phyloP scores from a whole-genome alignment of 169 alveolate species.

The Cryptosporidium sp. region DNA sequence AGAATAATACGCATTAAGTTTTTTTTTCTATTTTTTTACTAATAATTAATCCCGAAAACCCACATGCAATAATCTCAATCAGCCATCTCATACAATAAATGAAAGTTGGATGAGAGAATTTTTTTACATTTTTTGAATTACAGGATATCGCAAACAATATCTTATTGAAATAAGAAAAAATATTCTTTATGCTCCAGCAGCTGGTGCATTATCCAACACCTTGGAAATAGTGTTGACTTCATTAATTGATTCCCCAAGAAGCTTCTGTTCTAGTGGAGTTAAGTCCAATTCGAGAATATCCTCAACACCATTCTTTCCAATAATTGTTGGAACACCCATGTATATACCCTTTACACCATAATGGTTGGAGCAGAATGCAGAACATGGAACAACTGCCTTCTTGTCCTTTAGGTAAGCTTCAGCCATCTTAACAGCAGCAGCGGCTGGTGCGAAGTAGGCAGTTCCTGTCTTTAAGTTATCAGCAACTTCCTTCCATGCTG shows the following conservation, averaged over 20 bases:
- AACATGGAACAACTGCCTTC: conserved; percentile 83
- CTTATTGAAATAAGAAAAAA: neutral
- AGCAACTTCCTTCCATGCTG: conserved; percentile 84
- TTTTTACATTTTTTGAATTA: neutral
- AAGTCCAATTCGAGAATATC: conserved; percentile 80
- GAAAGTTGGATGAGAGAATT: neutral
- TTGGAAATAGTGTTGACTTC: conserved; percentile 42
- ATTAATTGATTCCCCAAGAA: conserved; percentile 40
- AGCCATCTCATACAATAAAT: conserved; percentile 4
- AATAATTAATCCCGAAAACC: conserved; percentile 11
- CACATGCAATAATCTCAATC: conserved; percentile 50
- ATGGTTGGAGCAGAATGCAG: conserved; percentile 83
- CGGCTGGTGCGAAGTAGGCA: conserved; percentile 86
- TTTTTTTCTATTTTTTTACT: neutral
- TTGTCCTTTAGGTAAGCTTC: conserved; percentile 83
- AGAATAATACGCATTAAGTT: neutral
- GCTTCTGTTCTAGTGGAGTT: conserved; percentile 76
- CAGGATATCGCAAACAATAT: conserved; percentile 17
- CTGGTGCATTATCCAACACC: conserved; percentile 61
- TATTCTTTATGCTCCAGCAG: conserved; percentile 51
- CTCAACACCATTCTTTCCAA: conserved; percentile 84
- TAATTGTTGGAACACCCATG: conserved; percentile 86
- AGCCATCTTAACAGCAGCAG: conserved; percentile 83
- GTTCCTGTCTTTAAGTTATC: conserved; percentile 81
- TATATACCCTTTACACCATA: conserved; percentile 83